Percentiles rank a stretch among this genome's conserved stretches.
Evolutionary conservation across 108 stramenopile genomes (phyloP).

Genomic region (Parietichytrium sp.): DNA sequence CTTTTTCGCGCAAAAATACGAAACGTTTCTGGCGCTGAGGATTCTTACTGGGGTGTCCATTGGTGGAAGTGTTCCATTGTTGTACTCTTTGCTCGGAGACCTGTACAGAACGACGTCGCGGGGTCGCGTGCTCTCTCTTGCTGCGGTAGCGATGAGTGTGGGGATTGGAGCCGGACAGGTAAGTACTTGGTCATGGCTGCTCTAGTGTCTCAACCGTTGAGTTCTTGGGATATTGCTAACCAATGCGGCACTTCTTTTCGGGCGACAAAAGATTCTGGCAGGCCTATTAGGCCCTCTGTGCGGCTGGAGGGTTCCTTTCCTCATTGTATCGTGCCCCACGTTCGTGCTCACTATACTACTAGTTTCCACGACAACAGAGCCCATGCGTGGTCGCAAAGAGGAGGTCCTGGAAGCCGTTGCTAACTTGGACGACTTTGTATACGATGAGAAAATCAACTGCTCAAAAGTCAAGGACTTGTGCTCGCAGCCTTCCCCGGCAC

Average conservation of each 20-base stretch:
- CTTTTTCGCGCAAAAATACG: not conserved
- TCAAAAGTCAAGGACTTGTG: not conserved
- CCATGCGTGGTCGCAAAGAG: not conserved
- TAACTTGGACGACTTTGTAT: not conserved
- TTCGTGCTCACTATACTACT: not conserved
- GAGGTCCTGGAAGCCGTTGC: not conserved
- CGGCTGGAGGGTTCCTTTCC: not conserved
- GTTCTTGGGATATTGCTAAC: too few species aligned
- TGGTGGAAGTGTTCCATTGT: not conserved
- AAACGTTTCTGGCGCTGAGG: not conserved
- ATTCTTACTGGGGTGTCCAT: not conserved
- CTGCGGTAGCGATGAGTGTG: slow-evolving; percentile 7
- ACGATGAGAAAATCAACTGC: not conserved
- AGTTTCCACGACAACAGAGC: not conserved
- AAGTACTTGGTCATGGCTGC: too few species aligned
- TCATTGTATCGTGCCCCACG: not conserved
- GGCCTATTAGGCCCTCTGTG: not conserved
- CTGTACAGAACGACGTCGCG: not conserved
- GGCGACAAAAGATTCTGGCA: too few species aligned
- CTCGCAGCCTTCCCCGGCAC: not conserved
- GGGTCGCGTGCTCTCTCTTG: not conserved
- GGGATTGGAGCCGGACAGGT: slow-evolving; percentile 11
- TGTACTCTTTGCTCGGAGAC: slow-evolving; percentile 22
- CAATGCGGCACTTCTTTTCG: too few species aligned
- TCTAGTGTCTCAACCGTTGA: too few species aligned